These are phyloP conservation scores for Pythium oligandrum DNA, from an alignment of 352 stramenopile genomes.

Conservation along the genomic window DNA sequence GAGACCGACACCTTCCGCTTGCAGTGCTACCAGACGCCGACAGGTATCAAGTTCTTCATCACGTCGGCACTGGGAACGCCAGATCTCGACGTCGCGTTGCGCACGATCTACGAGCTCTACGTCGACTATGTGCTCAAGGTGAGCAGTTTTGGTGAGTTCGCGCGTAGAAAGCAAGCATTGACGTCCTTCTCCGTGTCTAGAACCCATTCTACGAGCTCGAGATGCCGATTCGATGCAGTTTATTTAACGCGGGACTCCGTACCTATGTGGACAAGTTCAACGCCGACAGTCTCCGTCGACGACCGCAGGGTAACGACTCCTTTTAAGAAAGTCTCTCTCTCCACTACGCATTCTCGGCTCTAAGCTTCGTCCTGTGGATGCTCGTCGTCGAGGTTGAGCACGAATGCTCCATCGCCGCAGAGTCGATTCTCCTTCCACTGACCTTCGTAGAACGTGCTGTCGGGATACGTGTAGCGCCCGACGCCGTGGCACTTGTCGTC, in stretches of 20 bases:
- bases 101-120: conserved; percentile 92
- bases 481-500: conserved; percentile 76
- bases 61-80: conserved; percentile 83
- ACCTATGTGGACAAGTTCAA: conserved; percentile 87
- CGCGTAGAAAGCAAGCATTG: too few relatives aligned
- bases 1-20: conserved; percentile 91
- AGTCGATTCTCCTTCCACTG: conserved; percentile 78
- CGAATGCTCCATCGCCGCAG: conserved; percentile 60
- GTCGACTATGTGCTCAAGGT: conserved; percentile 95
- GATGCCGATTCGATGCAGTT: conserved; percentile 92
- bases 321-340: conserved; percentile 19
- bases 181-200: conserved; percentile 16
- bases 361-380: conserved; percentile 1
- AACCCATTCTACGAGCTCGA: conserved; percentile 96
- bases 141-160: too few relatives aligned
- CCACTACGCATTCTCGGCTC: conserved; percentile 2
- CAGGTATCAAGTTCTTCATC: conserved; percentile 93
- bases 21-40: conserved; percentile 91
- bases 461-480: conserved; percentile 66
- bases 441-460: conserved; percentile 79
- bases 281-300: conserved; percentile 47
- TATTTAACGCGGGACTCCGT: conserved; percentile 89
- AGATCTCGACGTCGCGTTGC: conserved; percentile 82
- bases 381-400: conserved; percentile 37
- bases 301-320: conserved; percentile 35